These are phyloP conservation scores for Blumeria graminis DNA, from an alignment of 2,329 filamentous ascomycete species.

Conservation along the genomic window DNA sequence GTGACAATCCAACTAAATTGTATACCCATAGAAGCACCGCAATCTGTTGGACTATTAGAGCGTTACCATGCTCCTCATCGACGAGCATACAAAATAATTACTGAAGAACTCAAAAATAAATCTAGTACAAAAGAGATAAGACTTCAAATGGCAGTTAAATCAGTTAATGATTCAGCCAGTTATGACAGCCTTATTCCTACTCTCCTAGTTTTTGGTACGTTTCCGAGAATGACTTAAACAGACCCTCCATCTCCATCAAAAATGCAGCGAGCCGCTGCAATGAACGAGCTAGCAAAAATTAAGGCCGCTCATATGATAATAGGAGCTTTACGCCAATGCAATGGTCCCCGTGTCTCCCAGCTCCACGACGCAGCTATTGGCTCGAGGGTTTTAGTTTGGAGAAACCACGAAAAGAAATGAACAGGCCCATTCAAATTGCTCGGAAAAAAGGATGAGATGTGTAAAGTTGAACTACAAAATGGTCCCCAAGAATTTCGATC, in stretches of 20 bases:
- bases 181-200: background rate
- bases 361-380: conserved; percentile 2
- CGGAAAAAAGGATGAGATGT: background rate
- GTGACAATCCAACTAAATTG: background rate
- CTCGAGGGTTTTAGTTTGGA: conserved; percentile 2
- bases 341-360: background rate
- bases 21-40: conserved; percentile 1
- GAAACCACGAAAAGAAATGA: background rate
- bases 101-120: background rate
- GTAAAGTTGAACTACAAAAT: background rate
- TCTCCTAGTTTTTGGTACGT: conserved; percentile 1
- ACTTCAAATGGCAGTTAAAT: conserved; percentile 1
- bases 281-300: conserved; percentile 3
- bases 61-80: conserved; percentile 1
- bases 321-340: conserved; percentile 1
- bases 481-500: background rate
- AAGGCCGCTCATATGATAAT: background rate
- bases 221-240: background rate
- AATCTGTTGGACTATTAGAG: conserved; percentile 3
- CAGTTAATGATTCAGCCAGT: background rate
- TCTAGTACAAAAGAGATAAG: background rate
- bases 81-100: background rate
- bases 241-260: background rate
- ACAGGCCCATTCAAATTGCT: background rate
- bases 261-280: conserved; percentile 1